Evolutionary conservation across 1,284 basidiomycete species (phyloP), one percentile per base, ranked within the genome.

Genomic region (Cutaneotrichosporon sp.): DNA sequence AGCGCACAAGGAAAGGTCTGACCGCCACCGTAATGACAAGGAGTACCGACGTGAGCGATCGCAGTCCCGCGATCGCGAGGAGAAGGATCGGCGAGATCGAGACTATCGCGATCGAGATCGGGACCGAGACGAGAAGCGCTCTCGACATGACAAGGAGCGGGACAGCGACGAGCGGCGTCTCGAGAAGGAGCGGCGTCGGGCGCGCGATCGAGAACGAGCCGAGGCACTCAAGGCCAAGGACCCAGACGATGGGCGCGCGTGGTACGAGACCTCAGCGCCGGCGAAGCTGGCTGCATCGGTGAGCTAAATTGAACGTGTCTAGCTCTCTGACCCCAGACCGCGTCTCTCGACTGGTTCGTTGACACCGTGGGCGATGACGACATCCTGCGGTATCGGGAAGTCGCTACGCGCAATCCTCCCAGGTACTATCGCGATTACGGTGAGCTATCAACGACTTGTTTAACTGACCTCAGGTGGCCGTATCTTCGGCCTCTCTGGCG

Each of bases 351-450:
- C 1, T 72, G 67, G 50, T 77, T 76, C 50, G 46, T 63, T 2
- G 76, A 77, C 56, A 71, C 65, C 0, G 70, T 62, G 0, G 76
- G 76, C 2, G 76, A 78, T 63, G 63, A 60, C 22, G 72, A 76
- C 58, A 65, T 68, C 5, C 22, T 70, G 3, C 63, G 62, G 16
- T 76, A 75, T 60, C 65, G 66, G 21, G 36, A 51, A 13, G 60
- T 65, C 2, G 60, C 72, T 2, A 73, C 73, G 9, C 61, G 62
- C 42, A 58, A 62, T 31, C 59, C 68, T 0, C 74, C 75, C 0
- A 67, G 71, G 40, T 77, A 74, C 47, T 49, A 68, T 31, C 67
- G 75, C 0, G 72, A 73, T 56, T 68, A 30, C 9, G 58, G 72
- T 74, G 51, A 68, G 71, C 67, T 46, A 42, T 30, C 40, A 9